A percentile compares a stretch with the other conserved stretches of the same genome.
These are phyloP conservation scores for Dendrobium huoshanense DNA, from an alignment of 106 monocot species.

Conservation along the genomic window DNA sequence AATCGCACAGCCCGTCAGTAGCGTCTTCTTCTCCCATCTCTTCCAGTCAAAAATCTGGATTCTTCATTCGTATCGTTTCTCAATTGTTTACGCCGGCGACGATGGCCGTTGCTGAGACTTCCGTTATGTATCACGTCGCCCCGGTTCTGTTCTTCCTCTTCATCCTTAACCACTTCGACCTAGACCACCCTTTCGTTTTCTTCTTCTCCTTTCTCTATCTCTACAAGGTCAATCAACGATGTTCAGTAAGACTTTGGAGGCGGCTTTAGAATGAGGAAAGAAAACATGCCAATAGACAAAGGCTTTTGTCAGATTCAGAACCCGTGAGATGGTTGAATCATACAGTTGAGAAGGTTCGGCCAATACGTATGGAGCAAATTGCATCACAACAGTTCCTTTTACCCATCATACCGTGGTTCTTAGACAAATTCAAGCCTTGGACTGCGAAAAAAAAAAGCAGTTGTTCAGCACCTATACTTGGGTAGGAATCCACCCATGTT, in stretches of 20 bases:
- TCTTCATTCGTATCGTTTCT: background rate
- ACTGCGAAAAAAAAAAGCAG: constrained; percentile 76
- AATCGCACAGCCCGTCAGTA: too few species aligned
- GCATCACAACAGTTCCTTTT: constrained; percentile 76
- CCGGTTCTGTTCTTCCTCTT: constrained; percentile 8
- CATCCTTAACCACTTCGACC: background rate
- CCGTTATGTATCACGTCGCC: constrained; percentile 8
- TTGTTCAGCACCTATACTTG: constrained; percentile 71
- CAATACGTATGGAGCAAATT: constrained; percentile 82
- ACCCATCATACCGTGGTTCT: constrained; percentile 91
- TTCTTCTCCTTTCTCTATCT: constrained; percentile 13
- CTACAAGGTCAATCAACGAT: constrained; percentile 45
- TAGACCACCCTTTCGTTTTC: constrained; percentile 11
- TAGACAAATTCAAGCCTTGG: constrained; percentile 95
- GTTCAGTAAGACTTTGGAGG: constrained; percentile 35
- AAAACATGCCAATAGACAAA: constrained; percentile 49
- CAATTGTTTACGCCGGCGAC: background rate
- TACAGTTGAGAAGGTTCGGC: constrained; percentile 78
- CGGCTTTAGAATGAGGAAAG: constrained; percentile 60
- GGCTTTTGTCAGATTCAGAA: constrained; percentile 82
- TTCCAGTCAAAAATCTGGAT: too few species aligned
- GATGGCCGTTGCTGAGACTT: background rate
- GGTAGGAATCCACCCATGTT: constrained; percentile 78
- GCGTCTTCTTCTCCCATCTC: too few species aligned
- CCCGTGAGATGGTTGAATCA: constrained; percentile 85